phyloP scores from a whole-genome alignment of 331 rosid genomes.

The Acacia concinna region DNA sequence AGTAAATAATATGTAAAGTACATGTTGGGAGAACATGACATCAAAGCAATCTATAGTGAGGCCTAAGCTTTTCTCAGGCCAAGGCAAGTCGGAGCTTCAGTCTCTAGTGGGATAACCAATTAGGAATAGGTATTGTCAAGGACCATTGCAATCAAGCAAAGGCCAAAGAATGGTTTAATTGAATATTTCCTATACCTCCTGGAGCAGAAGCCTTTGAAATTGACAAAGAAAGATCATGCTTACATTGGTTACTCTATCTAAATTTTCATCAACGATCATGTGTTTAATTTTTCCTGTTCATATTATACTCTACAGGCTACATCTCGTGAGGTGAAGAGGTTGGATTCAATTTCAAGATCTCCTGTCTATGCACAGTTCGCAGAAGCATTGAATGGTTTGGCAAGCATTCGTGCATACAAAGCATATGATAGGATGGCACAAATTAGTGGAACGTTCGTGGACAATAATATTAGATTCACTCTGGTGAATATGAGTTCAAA shows the following conservation, averaged over 20 bases:
- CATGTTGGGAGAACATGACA: not conserved
- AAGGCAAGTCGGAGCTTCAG: not conserved
- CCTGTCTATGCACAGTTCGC: constrained; percentile 95
- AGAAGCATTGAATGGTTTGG: constrained; percentile 81
- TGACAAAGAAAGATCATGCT: not conserved
- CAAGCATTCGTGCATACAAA: constrained; percentile 81
- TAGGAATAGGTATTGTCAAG: not conserved
- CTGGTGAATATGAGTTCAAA: constrained; percentile 64
- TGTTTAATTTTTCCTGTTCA: constrained; percentile 7
- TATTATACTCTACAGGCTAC: constrained; percentile 56
- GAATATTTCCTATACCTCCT: not conserved
- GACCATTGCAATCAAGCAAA: not conserved
- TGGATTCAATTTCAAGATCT: constrained; percentile 86
- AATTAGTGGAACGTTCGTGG: constrained; percentile 78
- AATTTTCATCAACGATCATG: not conserved
- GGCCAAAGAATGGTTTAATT: not conserved
- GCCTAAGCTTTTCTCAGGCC: not conserved
- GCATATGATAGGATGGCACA: constrained; percentile 75
- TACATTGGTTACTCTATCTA: not conserved
- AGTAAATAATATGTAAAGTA: not conserved
- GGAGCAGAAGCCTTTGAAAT: not conserved
- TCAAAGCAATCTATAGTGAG: not conserved
- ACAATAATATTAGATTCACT: constrained; percentile 73
- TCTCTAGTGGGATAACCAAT: not conserved
- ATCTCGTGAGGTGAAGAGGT: constrained; percentile 81